Evolutionary conservation across 306 rosid species (phyloP), one percentile per base, ranked within the genome.

Genomic region (Lupinus albus): DNA sequence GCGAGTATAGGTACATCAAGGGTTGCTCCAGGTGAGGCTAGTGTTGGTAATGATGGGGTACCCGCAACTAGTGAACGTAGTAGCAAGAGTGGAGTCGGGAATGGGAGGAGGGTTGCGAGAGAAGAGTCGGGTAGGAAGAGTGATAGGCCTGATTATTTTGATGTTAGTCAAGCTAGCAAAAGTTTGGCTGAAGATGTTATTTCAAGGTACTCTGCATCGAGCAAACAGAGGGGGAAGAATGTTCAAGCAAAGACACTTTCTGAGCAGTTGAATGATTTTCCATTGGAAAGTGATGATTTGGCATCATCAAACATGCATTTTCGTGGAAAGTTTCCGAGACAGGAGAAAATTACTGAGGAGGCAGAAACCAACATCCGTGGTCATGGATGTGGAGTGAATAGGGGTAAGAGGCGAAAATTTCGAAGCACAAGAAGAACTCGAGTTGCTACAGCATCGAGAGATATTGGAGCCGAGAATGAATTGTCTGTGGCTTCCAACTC

Each of bases 401-500:
- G 88, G 78, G 87, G 45, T 5, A 90, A 88, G 73, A 79, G 95
- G 70, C 92, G 95, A 61, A 94, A 77, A 63, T 86, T 94, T 60
- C 92, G 84, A 68, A 85, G 91, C 9, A 51, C 85, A 16, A 81
- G 97, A 76, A 86, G 96, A 79, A 66, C 82, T 60, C 84, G 87
- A 50, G 87, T 75, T 74, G 70, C 83, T 68, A 79, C 82, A 45
- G 75, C 83, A 49, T 86, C 96, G 20, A 86, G 94, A 81, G 99
- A 88, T 70, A 67, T 75, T 66, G 92, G 82, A 70, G 82, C 81
- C 76, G 96, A 86, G 72, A 82, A 84, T 78, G 96, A 88, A 73
- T 38, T 86, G 80, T 94, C 99, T 38, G 97, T 94, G 63, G 99
- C 97, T 74, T 90, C 99, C 33, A 94, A 94, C 74, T 67, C 85